These are phyloP conservation scores for Sugiyamaella japonica DNA, from an alignment of 1,139 yeast genomes.

Conservation along the genomic window DNA sequence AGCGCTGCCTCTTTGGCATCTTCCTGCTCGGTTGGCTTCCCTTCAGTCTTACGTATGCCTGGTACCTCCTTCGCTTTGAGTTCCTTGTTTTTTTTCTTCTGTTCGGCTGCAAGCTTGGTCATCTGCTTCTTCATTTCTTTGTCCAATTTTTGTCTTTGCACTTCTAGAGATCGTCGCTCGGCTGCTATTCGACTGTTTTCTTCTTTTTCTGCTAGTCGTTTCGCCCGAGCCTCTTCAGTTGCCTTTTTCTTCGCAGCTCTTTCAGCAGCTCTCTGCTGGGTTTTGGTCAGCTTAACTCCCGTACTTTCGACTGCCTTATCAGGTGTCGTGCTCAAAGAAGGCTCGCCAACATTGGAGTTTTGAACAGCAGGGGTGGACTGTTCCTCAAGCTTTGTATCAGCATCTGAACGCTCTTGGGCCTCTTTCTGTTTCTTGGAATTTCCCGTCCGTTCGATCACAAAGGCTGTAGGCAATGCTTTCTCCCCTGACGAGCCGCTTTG, in stretches of 20 bases:
- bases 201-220: constrained; percentile 3
- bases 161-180: constrained; percentile 9
- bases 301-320: constrained; percentile 5
- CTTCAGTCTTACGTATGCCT: not conserved
- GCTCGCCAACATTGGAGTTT: not conserved
- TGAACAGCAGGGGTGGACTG: constrained; percentile 2
- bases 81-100: not conserved
- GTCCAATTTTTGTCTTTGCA: not conserved
- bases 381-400: constrained; percentile 2
- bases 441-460: not conserved
- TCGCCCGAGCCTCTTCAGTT: constrained; percentile 1
- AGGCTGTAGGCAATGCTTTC: not conserved
- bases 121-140: not conserved
- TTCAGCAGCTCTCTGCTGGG: constrained; percentile 7
- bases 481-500: not conserved
- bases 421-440: constrained; percentile 1
- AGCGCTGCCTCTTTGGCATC: not conserved
- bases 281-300: not conserved
- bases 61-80: not conserved
- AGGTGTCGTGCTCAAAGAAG: not conserved
- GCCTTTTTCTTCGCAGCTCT: constrained; percentile 7
- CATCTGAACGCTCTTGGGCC: not conserved
- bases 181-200: constrained; percentile 17
- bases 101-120: not conserved
- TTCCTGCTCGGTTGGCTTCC: not conserved